Evolutionary conservation across 495 filamentous ascomycete species (phyloP).

Genomic region (Tetracladium marchalianum): DNA sequence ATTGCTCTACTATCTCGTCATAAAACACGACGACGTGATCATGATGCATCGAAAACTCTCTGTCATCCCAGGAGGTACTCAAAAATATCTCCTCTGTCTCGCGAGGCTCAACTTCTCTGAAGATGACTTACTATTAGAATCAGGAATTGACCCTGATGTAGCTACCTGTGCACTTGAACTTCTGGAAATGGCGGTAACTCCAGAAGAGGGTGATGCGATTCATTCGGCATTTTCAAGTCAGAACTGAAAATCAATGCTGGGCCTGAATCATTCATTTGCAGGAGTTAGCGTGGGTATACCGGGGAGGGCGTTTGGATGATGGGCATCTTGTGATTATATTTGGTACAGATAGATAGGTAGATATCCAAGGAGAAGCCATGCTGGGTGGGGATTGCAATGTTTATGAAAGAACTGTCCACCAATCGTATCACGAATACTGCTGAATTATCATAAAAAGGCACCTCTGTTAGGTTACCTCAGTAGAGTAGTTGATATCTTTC

Average conservation of each 20-base stretch:
- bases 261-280: no score
- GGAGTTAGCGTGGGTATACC: no score
- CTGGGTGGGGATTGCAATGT: no score
- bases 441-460: no score
- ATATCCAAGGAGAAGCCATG: no score
- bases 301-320: no score
- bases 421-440: no score
- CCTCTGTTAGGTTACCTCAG: no score
- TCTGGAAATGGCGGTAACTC: slow-evolving; percentile 14
- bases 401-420: no score
- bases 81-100: slow-evolving; percentile 19
- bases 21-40: slow-evolving; percentile 12
- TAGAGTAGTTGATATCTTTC: no score
- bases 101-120: slow-evolving; percentile 18
- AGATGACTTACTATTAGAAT: slow-evolving; percentile 17
- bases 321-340: no score
- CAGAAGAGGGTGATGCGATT: slow-evolving; percentile 20
- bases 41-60: slow-evolving; percentile 16
- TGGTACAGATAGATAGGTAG: no score
- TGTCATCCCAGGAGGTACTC: slow-evolving; percentile 13
- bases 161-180: slow-evolving; percentile 15
- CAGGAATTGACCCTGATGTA: slow-evolving; percentile 18
- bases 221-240: slow-evolving; percentile 14
- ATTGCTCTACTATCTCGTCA: slow-evolving; percentile 17
- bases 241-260: neutral